These are phyloP conservation scores for Spergularia azorica DNA, from an alignment of 179 eudicot species.

Conservation along the genomic window DNA sequence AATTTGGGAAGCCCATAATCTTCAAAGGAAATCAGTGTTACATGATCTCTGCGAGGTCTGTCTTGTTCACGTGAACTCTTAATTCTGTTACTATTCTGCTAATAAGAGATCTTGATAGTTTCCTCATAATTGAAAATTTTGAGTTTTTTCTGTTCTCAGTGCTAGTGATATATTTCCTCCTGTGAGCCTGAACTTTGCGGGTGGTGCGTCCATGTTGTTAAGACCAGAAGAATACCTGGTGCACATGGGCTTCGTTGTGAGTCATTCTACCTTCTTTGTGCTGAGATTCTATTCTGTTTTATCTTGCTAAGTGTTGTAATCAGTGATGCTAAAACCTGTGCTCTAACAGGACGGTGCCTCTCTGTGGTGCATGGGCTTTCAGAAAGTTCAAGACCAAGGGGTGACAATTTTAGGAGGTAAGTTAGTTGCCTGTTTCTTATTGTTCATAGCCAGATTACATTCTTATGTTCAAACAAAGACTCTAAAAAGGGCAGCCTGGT, in stretches of 20 bases:
- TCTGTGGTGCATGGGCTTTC: constrained; percentile 96
- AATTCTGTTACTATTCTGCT: neutral
- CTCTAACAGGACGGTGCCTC: constrained; percentile 67
- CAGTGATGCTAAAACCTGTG: constrained; percentile 8
- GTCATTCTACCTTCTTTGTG: constrained; percentile 21
- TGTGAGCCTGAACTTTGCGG: constrained; percentile 81
- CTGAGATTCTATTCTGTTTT: neutral
- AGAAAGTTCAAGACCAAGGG: constrained; percentile 70
- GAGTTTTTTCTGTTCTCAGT: constrained; percentile 37
- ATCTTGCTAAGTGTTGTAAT: neutral
- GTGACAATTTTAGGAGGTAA: constrained; percentile 91
- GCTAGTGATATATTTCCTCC: constrained; percentile 65
- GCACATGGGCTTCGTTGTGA: constrained; percentile 71
- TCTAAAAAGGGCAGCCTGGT: no score
- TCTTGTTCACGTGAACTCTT: constrained; percentile 1
- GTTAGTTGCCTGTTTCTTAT: constrained; percentile 2
- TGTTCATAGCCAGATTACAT: no score
- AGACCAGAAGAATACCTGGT: constrained; percentile 86
- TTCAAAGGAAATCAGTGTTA: constrained; percentile 76
- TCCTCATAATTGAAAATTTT: neutral
- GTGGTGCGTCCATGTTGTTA: constrained; percentile 73
- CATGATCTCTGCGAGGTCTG: constrained; percentile 59
- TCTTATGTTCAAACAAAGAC: no score
- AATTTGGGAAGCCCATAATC: constrained; percentile 49
- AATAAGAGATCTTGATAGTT: neutral